phyloP scores from a whole-genome alignment of 805 yeast species.

The Candida methanosorbosa region DNA sequence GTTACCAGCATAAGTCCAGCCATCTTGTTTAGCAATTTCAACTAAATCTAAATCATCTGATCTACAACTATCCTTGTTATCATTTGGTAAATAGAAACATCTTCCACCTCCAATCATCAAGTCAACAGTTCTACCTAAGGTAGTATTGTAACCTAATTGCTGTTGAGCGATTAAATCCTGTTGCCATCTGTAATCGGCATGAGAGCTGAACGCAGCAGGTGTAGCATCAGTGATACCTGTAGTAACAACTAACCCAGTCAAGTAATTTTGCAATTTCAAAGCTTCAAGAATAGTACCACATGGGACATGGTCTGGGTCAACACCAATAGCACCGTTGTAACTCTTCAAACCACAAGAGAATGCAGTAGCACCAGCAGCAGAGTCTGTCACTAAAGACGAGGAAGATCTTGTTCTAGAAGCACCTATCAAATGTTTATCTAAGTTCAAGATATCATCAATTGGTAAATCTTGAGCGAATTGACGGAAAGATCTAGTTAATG shows the following conservation, averaged over 20 bases:
- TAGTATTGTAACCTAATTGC: slow-evolving; percentile 66
- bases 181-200: slow-evolving; percentile 64
- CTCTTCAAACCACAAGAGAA: slow-evolving; percentile 78
- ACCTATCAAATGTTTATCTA: slow-evolving; percentile 73
- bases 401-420: slow-evolving; percentile 78
- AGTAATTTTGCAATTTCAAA: slow-evolving; percentile 68
- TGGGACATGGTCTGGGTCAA: slow-evolving; percentile 55
- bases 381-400: slow-evolving; percentile 75
- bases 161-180: slow-evolving; percentile 85
- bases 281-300: slow-evolving; percentile 89
- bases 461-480: slow-evolving; percentile 51
- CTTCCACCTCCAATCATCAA: slow-evolving; percentile 89
- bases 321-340: slow-evolving; percentile 91
- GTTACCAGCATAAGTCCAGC: slow-evolving; percentile 59
- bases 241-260: slow-evolving; percentile 87
- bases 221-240: slow-evolving; percentile 93
- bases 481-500: slow-evolving; percentile 67
- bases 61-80: slow-evolving; percentile 54
- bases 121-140: slow-evolving; percentile 74
- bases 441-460: slow-evolving; percentile 43
- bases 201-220: slow-evolving; percentile 84
- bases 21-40: slow-evolving; percentile 47
- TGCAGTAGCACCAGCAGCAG: slow-evolving; percentile 97
- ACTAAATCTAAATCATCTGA: slow-evolving; percentile 62
- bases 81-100: slow-evolving; percentile 62